Conservation (phyloP, 768 basidiomycete species). For the Epithele typhae region DNA sequence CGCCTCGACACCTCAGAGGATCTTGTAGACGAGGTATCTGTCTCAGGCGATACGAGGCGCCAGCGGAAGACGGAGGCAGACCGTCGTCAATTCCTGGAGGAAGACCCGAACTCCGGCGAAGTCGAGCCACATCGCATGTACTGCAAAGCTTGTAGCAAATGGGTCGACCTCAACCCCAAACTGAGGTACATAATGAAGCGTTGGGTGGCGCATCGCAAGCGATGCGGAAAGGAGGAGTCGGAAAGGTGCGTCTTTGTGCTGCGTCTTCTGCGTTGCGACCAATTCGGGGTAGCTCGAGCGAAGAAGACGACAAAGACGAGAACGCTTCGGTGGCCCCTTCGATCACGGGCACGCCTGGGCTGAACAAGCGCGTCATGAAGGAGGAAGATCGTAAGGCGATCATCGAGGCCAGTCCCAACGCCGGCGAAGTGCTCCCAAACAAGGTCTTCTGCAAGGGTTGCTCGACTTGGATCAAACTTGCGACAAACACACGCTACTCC, state of each 20-base stretch:
- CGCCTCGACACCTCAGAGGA: conserved; percentile 19
- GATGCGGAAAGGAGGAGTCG: conserved; percentile 41
- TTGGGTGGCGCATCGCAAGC: conserved; percentile 57
- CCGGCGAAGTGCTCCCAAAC: conserved; percentile 45
- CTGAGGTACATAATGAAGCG: conserved; percentile 53
- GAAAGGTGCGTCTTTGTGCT: conserved; percentile 3
- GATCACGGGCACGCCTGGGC: background rate
- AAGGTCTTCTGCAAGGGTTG: conserved; percentile 58
- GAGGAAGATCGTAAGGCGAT: conserved; percentile 45
- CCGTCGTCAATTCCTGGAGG: conserved; percentile 59
- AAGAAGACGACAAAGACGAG: conserved; percentile 23
- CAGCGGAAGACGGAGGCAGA: conserved; percentile 52
- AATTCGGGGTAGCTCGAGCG: conserved; percentile 1
- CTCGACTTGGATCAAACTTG: conserved; percentile 57
- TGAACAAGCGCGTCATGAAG: conserved; percentile 20
- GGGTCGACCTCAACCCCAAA: conserved; percentile 51
- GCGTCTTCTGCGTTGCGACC: background rate
- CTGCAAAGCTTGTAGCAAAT: conserved; percentile 55
- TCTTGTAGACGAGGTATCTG: conserved; percentile 45
- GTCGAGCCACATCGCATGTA: conserved; percentile 55
- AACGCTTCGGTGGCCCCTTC: conserved; percentile 22
- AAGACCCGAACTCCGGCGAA: conserved; percentile 53
- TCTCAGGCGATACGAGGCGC: conserved; percentile 48
- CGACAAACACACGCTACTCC: conserved; percentile 33
- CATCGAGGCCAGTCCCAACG: conserved; percentile 50